A percentile compares a stretch with the other conserved stretches of the same genome.
Conservation (phyloP, 2,329 filamentous ascomycete genomes). For the Pseudogymnoascus sp. region DNA sequence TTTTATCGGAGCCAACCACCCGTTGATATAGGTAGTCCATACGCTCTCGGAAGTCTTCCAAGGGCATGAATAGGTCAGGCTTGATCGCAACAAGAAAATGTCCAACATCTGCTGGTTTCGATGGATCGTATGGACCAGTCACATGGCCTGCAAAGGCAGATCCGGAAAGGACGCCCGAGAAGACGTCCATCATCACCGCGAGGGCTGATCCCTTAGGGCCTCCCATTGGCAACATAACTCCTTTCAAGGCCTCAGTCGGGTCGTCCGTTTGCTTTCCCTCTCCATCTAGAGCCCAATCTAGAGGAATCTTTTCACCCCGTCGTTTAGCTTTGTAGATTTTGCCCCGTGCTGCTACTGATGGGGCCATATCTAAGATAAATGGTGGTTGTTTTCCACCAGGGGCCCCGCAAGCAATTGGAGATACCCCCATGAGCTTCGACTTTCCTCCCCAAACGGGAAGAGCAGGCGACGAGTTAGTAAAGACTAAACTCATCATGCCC, state of each 20-base stretch:
- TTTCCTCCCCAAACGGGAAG: constrained; percentile 30
- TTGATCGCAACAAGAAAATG: constrained; percentile 66
- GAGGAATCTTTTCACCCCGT: constrained; percentile 21
- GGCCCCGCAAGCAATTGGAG: constrained; percentile 51
- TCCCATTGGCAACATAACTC: constrained; percentile 39
- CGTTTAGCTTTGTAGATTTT: constrained; percentile 23
- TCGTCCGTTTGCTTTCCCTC: constrained; percentile 20
- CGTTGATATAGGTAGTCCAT: constrained; percentile 49
- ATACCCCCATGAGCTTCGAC: constrained; percentile 27
- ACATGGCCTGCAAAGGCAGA: constrained; percentile 52
- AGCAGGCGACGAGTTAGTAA: constrained; percentile 29
- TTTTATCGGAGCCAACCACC: constrained; percentile 46
- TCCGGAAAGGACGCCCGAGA: constrained; percentile 50
- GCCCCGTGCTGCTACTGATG: constrained; percentile 21
- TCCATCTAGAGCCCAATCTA: constrained; percentile 21
- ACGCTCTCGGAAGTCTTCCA: constrained; percentile 59
- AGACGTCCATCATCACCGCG: constrained; percentile 56
- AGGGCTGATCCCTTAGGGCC: constrained; percentile 53
- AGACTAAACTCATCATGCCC: constrained; percentile 49
- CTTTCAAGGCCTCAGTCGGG: constrained; percentile 18
- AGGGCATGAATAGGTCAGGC: constrained; percentile 63
- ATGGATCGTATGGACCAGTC: constrained; percentile 44
- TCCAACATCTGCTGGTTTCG: constrained; percentile 59
- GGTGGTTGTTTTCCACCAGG: constrained; percentile 50
- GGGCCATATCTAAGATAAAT: constrained; percentile 42